Evolutionary conservation across 2,329 filamentous ascomycete genomes (phyloP), one percentile per base, ranked within the genome.

Genomic region (Fusarium coicis): DNA sequence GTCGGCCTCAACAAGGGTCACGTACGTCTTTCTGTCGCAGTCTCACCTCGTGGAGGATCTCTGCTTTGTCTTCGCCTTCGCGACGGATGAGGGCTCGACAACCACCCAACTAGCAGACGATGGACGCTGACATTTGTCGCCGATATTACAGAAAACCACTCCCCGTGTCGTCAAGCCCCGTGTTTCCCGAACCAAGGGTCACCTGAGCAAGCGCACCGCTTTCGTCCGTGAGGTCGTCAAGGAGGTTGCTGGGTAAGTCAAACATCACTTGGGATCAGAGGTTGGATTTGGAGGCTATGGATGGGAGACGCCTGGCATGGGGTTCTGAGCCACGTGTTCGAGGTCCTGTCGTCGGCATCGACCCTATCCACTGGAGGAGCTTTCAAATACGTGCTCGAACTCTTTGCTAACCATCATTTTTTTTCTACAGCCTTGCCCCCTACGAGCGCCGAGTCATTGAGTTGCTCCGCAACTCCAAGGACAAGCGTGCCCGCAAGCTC

Each of bases 361-460:
- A 39, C 11, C n/a, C n/a, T 53, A 30, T n/a, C 9, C 10, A 19
- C 16, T 6, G 15, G 36, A 34, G 39, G 28, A 34, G 42, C 36
- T n/a, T 10, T 47, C 23, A 30, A 37, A 37, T 28, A 9, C 28
- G 36, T 37, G 30, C 14, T 18, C 8, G 19, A 16, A 49, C 28
- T 18, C 42, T 40, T 37, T 34, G 44, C 75, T 84, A 81, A 84
- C 78, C 52, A 40, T 21, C 23, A 40, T 30, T 18, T 18, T 44
- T 53, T 18, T 18, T 44, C 52, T 65, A 49, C 69, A 92, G 93
- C 83, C 93, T 96, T 80, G 94, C 94, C 80, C 94, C 94, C 82
- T 96, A 99, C 86, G 96, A 99, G 92, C 96, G 96, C 87, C 95
- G 96, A 84, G 94, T 99, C 81, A 97, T 99, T 84, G 96, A 99